These are phyloP conservation scores for Acanthamoeba healyi DNA, from an alignment of 208 protist species.

Conservation along the genomic window DNA sequence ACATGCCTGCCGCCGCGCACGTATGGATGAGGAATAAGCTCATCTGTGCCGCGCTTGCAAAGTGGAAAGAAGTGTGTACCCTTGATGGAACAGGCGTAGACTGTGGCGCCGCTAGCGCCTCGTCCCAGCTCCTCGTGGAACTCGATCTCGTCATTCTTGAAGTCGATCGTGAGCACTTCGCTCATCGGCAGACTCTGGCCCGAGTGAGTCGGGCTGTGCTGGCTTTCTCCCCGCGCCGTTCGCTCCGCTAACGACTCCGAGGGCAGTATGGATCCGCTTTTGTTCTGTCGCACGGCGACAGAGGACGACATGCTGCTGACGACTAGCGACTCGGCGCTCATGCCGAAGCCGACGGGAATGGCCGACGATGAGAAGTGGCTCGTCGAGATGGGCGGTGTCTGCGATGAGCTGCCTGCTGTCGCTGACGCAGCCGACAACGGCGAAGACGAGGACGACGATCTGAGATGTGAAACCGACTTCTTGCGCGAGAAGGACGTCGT, in stretches of 20 bases:
- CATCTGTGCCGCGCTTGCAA: not conserved
- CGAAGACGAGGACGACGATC: not conserved
- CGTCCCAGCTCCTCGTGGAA: slow-evolving; percentile 54
- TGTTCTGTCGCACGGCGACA: not conserved
- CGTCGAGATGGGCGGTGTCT: not conserved
- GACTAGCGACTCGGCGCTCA: slow-evolving; percentile 21
- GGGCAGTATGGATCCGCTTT: not conserved
- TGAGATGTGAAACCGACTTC: not conserved
- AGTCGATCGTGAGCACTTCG: slow-evolving; percentile 44
- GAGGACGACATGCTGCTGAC: not conserved
- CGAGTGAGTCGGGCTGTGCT: not conserved
- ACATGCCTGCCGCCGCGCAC: not conserved
- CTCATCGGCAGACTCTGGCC: not conserved
- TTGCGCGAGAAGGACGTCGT: slow-evolving; percentile 27
- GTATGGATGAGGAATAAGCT: not conserved
- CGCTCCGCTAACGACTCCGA: not conserved
- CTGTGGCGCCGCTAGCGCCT: slow-evolving; percentile 19
- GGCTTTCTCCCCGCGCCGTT: not conserved
- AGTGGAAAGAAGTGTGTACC: too few relatives aligned
- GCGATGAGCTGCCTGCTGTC: not conserved
- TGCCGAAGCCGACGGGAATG: not conserved
- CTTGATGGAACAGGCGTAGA: slow-evolving; percentile 36
- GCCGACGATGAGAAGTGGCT: not conserved
- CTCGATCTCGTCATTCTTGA: slow-evolving; percentile 65
- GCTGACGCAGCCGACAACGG: not conserved